These are phyloP conservation scores for Lomentospora prolificans DNA, from an alignment of 2,329 filamentous ascomycete species.

Conservation along the genomic window DNA sequence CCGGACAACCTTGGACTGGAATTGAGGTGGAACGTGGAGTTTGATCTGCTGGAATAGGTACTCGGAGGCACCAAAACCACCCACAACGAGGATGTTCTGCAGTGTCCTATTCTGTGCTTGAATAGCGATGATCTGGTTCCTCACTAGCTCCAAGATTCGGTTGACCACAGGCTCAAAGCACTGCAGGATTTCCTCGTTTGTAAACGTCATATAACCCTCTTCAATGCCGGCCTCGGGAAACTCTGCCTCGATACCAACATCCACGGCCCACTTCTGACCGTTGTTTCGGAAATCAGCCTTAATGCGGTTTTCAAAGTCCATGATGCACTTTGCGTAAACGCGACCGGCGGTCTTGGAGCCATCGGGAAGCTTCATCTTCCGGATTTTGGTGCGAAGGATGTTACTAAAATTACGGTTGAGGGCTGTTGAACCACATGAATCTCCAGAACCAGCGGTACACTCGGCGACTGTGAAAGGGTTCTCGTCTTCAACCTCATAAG, in stretches of 20 bases:
- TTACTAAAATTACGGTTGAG: slow-evolving; percentile 98
- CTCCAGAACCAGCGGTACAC: slow-evolving; percentile 92
- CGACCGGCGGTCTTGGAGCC: slow-evolving; percentile 95
- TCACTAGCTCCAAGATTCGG: slow-evolving; percentile 86
- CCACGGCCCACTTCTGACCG: slow-evolving; percentile 97
- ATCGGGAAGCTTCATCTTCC: slow-evolving; percentile 98
- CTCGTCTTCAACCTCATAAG: slow-evolving; percentile 97
- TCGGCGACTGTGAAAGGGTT: slow-evolving; percentile 94
- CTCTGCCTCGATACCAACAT: slow-evolving; percentile 96
- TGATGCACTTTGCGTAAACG: slow-evolving; percentile 98
- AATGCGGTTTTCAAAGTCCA: slow-evolving; percentile 99
- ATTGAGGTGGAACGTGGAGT: slow-evolving; percentile 93
- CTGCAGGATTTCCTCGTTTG: slow-evolving; percentile 96
- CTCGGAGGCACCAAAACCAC: slow-evolving; percentile 95
- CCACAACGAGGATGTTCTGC: slow-evolving; percentile 94
- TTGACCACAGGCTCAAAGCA: slow-evolving; percentile 99
- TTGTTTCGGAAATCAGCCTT: slow-evolving; percentile 99
- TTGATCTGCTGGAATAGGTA: slow-evolving; percentile 99
- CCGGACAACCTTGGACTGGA: slow-evolving; percentile 94
- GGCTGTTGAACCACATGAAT: slow-evolving; percentile 96
- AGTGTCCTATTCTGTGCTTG: slow-evolving; percentile 90
- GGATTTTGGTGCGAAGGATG: slow-evolving; percentile 91
- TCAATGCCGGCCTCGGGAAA: slow-evolving; percentile 97
- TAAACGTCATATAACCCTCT: slow-evolving; percentile 99
- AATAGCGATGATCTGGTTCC: slow-evolving; percentile 98